These are phyloP conservation scores for Scytalidium sp. DNA, from an alignment of 2,329 filamentous ascomycete species.

Conservation along the genomic window DNA sequence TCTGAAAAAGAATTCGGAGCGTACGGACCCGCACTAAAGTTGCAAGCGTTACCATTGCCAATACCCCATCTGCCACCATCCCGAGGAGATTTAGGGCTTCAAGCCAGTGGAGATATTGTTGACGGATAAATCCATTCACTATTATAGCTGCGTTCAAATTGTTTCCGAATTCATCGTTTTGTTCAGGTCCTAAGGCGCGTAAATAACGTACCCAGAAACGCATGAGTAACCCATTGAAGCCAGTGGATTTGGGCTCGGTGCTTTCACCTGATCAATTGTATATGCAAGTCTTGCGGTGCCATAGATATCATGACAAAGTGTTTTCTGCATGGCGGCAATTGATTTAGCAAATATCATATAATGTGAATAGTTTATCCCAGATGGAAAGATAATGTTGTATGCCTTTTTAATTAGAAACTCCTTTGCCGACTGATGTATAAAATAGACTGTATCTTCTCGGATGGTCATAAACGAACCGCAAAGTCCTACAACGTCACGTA, in stretches of 20 bases:
- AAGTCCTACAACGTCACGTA: background rate
- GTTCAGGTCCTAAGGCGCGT: background rate
- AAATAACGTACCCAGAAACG: slow-evolving; percentile 3
- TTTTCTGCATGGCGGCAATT: slow-evolving; percentile 25
- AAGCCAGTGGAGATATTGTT: slow-evolving; percentile 17
- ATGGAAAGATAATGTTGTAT: slow-evolving; percentile 26
- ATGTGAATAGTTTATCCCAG: slow-evolving; percentile 24
- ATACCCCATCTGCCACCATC: slow-evolving; percentile 13
- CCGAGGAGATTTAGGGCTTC: slow-evolving; percentile 23
- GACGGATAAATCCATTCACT: background rate
- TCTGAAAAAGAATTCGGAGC: background rate
- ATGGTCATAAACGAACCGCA: background rate
- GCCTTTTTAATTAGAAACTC: slow-evolving; percentile 5
- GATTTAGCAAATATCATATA: slow-evolving; percentile 31
- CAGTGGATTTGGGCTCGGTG: slow-evolving; percentile 25
- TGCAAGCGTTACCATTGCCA: slow-evolving; percentile 17
- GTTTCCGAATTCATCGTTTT: background rate
- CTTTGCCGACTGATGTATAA: background rate
- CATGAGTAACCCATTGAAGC: background rate
- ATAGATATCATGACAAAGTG: slow-evolving; percentile 35
- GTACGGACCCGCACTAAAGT: slow-evolving; percentile 8
- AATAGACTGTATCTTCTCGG: background rate
- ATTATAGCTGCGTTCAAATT: background rate
- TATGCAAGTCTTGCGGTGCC: slow-evolving; percentile 19
- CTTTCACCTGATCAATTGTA: slow-evolving; percentile 17